phyloP scores from a whole-genome alignment of 2,329 filamentous ascomycete species.

The Ambrosiella cleistominuta region DNA sequence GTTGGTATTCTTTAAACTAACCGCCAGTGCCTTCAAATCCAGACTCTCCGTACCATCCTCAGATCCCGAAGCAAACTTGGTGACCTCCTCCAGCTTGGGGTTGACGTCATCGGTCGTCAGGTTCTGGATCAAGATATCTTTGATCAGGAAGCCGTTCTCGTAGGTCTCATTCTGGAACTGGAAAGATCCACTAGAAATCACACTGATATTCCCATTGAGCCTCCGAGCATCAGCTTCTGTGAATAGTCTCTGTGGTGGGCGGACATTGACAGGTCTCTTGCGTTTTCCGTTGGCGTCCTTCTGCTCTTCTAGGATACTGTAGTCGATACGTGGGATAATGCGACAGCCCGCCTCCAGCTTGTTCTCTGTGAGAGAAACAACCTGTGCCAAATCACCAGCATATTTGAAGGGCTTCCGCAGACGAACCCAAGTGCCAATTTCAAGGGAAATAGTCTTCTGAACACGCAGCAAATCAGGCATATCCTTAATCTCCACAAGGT shows the following conservation, averaged over 20 bases:
- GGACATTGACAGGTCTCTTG: constrained; percentile 53
- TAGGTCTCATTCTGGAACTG: constrained; percentile 66
- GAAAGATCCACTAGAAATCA: neutral
- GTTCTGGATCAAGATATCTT: constrained; percentile 79
- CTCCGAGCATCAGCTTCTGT: constrained; percentile 87
- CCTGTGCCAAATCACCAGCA: constrained; percentile 74
- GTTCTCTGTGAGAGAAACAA: constrained; percentile 83
- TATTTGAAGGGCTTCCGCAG: constrained; percentile 68
- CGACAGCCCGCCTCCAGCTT: constrained; percentile 75
- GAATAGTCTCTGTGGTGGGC: constrained; percentile 78
- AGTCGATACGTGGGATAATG: constrained; percentile 81
- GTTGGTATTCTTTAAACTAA: constrained; percentile 71
- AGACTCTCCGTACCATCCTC: constrained; percentile 90
- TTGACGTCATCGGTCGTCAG: constrained; percentile 80
- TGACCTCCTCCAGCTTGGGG: constrained; percentile 84
- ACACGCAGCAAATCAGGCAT: constrained; percentile 93
- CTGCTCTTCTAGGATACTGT: constrained; percentile 65
- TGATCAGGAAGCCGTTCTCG: constrained; percentile 80
- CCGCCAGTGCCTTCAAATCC: constrained; percentile 76
- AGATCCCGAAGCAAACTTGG: constrained; percentile 72
- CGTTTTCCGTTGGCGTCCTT: constrained; percentile 49
- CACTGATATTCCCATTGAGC: constrained; percentile 32
- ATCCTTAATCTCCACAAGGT: constrained; percentile 86
- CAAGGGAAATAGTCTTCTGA: constrained; percentile 66
- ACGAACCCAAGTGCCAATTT: constrained; percentile 83